Evolutionary conservation across 805 yeast species (phyloP).

Genomic region (Schwanniomyces occidentalis): DNA sequence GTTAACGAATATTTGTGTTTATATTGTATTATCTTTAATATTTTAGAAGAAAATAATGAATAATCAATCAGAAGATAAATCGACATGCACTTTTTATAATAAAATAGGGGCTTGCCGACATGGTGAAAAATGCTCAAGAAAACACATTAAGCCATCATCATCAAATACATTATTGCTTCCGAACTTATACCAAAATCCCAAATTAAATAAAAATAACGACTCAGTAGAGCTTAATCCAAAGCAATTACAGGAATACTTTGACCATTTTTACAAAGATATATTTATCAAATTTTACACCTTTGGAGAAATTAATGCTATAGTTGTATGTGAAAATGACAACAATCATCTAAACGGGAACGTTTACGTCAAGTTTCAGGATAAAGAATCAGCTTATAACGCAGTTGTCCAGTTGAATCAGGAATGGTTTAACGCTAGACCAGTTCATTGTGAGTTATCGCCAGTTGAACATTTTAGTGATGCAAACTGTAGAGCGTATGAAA

Average conservation of each 20-base stretch:
- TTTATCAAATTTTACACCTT: slow-evolving; percentile 56
- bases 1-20: too few species aligned
- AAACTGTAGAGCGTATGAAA: slow-evolving; percentile 70
- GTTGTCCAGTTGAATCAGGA: slow-evolving; percentile 64
- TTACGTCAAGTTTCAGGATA: slow-evolving; percentile 59
- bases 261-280: slow-evolving; percentile 68
- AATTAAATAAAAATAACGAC: slow-evolving; percentile 32
- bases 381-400: slow-evolving; percentile 61
- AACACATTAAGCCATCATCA: slow-evolving; percentile 63
- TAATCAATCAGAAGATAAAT: slow-evolving; percentile 4
- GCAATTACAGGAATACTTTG: slow-evolving; percentile 50
- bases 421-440: slow-evolving; percentile 81
- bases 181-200: slow-evolving; percentile 66
- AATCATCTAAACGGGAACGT: slow-evolving; percentile 87
- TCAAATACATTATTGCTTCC: slow-evolving; percentile 67
- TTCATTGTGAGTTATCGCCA: slow-evolving; percentile 77
- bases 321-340: slow-evolving; percentile 80
- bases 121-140: slow-evolving; percentile 82
- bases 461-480: slow-evolving; percentile 70
- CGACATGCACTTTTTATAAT: slow-evolving; percentile 59
- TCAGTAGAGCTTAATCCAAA: slow-evolving; percentile 32
- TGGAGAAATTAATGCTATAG: slow-evolving; percentile 58
- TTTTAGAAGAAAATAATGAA: slow-evolving; percentile 5
- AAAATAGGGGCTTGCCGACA: slow-evolving; percentile 94
- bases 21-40: too few species aligned